Evolutionary conservation across 768 basidiomycete genomes (phyloP), one percentile per base, ranked within the genome.

Genomic region (Lentinula boryana): DNA sequence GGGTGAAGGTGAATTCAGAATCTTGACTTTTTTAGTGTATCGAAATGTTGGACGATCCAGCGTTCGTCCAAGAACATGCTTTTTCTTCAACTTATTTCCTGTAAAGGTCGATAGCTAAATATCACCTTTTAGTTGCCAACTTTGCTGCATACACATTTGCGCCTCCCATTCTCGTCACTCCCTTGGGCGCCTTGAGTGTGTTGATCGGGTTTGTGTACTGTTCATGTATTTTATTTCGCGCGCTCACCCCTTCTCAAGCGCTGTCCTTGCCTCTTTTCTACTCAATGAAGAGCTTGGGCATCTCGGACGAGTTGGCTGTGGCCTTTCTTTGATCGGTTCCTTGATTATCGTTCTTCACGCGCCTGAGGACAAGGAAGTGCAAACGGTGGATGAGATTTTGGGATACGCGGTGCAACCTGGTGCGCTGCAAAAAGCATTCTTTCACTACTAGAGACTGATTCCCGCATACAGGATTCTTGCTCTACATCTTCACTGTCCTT

Each of bases 131-230:
- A 90, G 87, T 88, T 62, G 89, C 90, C 59, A 91, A 91, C 75
- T 98, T 98, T 74, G 94, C 95, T 6, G 96, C 96, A 7, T 98
- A 98, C 71, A 91, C 94, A 0, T 99, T 98, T 67, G 97, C 97
- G 1, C 97, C 96, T 63, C 93, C 97, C 66, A 95, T 98, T 69
- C 80, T 99, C 60, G 95, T 99, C n/a, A 98, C 96, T 1, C 97
- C 97, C 1, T 76, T 99, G n/a, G 97, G 97, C 58, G 95, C 96
- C 21, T 79, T 97, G 46, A 95, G 93, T 71, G 97, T 99, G 12
- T 82, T 99, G 64, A 91, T 99, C 62, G 97, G 96, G 95, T 96
- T 67, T 62, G 87, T 75, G 10, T 15, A 33, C 6, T 31, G n/a
- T 31, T 55, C 53, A 4, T 36, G 57, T 38, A 32, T n/a, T 35